A percentile compares a stretch with the other conserved stretches of the same genome.
Evolutionary conservation across 345 rosid genomes (phyloP).

Genomic region (Corchorus olitorius): DNA sequence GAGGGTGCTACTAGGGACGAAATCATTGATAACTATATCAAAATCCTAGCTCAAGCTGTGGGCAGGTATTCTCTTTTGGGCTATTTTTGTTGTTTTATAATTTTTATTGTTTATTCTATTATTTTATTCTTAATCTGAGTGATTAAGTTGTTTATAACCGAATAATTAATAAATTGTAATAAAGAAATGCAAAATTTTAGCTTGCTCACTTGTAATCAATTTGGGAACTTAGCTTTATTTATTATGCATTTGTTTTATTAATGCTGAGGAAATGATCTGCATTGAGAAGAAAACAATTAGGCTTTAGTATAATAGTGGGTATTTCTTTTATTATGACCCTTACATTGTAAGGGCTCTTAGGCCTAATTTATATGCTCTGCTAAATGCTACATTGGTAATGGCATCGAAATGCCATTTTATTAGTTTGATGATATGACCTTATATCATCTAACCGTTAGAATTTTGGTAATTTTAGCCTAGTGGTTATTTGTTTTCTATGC

Average conservation of each 20-base stretch:
- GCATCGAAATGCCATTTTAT: neutral
- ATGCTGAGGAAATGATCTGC: too few relatives aligned
- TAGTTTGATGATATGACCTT: neutral
- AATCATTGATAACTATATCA: constrained; percentile 73
- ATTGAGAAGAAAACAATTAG: too few relatives aligned
- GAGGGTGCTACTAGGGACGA: constrained; percentile 82
- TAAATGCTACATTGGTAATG: neutral
- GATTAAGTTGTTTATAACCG: neutral
- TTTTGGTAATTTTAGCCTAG: neutral
- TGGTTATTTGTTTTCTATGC: neutral
- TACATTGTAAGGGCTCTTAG: neutral
- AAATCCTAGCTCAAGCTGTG: constrained; percentile 63
- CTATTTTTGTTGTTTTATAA: neutral
- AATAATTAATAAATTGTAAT: neutral
- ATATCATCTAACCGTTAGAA: neutral
- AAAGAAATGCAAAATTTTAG: too few relatives aligned
- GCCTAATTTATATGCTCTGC: neutral
- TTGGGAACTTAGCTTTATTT: neutral
- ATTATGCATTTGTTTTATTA: neutral
- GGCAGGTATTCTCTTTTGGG: constrained; percentile 54
- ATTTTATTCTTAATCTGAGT: neutral
- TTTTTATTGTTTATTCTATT: neutral
- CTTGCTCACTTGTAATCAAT: too few relatives aligned
- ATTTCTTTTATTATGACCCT: too few relatives aligned
- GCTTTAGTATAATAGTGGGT: too few relatives aligned